phyloP scores from a whole-genome alignment of 1,284 basidiomycete species.

The Cryptococcus maquisensis region DNA sequence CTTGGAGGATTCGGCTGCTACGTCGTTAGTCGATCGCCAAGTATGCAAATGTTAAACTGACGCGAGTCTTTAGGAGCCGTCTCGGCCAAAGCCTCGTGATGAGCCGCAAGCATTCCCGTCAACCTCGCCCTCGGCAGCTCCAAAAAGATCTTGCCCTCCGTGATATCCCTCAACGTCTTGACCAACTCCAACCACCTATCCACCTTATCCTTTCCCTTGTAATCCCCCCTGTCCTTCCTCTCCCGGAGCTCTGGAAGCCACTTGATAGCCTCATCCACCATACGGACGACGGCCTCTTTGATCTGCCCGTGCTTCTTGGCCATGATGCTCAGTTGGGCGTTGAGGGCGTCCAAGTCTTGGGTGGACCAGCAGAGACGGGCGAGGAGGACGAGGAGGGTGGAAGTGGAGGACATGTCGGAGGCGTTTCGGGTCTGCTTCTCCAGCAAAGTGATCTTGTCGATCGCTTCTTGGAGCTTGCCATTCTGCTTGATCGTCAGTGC shows the following conservation, averaged over 20 bases:
- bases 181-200: slow-evolving; percentile 81
- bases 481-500: slow-evolving; percentile 45
- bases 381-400: slow-evolving; percentile 72
- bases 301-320: slow-evolving; percentile 98
- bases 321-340: slow-evolving; percentile 66
- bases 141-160: slow-evolving; percentile 98
- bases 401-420: slow-evolving; percentile 85
- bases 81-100: slow-evolving; percentile 67
- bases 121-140: slow-evolving; percentile 95
- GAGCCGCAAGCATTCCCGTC: slow-evolving; percentile 73
- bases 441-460: slow-evolving; percentile 82
- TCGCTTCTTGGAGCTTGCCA: slow-evolving; percentile 73
- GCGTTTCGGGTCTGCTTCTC: slow-evolving; percentile 99
- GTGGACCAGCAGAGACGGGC: slow-evolving; percentile 65
- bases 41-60: background rate
- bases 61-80: slow-evolving; percentile 31
- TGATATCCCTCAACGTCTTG: slow-evolving; percentile 83
- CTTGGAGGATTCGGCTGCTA: slow-evolving; percentile 5
- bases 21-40: background rate
- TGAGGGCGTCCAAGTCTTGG: slow-evolving; percentile 63
- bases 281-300: slow-evolving; percentile 80
- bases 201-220: slow-evolving; percentile 55
- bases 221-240: slow-evolving; percentile 43
- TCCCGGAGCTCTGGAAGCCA: slow-evolving; percentile 68
- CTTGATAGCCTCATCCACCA: slow-evolving; percentile 79